Evolutionary conservation across 2,329 filamentous ascomycete species (phyloP), one percentile per base, ranked within the genome.

Genomic region (Gremmenia infestans): DNA sequence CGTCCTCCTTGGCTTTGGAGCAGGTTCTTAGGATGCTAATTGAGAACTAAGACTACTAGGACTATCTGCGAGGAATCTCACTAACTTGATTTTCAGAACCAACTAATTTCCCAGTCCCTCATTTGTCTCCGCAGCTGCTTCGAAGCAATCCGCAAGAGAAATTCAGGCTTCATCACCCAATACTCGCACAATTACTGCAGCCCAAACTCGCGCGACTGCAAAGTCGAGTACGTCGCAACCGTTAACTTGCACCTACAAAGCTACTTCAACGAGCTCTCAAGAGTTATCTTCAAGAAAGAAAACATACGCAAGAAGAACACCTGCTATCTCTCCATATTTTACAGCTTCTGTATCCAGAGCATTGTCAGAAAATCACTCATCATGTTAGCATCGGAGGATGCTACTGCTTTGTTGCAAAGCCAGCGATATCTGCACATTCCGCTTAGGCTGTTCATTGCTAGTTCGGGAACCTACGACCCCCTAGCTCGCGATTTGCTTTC

Each of bases 31-130:
- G 5, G 25, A 25, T 25, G 25, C 25, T 7, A 45, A 32, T 43
- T 45, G 12, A 32, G 35, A 37, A 49, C 17, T 35, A 25, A 32
- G 22, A 22, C 22, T 22, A 22, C 22, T 4, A 22, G 22, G 28
- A n/a, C 22, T 28, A 23, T 14, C 22, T 43, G 5, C 14, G 36
- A 45, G 14, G 19, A 39, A n/a, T 9, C 4, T 9, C 6, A 39
- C 36, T 5, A 14, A 43, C 32, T 50, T 3, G 23, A 36, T 36
- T 14, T 37, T 8, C 40, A 63, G 60, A 52, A 63, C n/a, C 56
- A 59, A 48, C n/a, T 63, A 9, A 60, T 62, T 42, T 54, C 61
- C 6, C 55, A 62, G 28, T 59, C 61, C n/a, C 46, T 63, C 2
- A 59, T 57, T 14, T 62, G 61, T 48, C 51, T 63, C 42, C 56